A percentile compares a stretch with the other conserved stretches of the same genome.
Evolutionary conservation across 352 stramenopile genomes (phyloP).

Genomic region (Blastocystis sp.): DNA sequence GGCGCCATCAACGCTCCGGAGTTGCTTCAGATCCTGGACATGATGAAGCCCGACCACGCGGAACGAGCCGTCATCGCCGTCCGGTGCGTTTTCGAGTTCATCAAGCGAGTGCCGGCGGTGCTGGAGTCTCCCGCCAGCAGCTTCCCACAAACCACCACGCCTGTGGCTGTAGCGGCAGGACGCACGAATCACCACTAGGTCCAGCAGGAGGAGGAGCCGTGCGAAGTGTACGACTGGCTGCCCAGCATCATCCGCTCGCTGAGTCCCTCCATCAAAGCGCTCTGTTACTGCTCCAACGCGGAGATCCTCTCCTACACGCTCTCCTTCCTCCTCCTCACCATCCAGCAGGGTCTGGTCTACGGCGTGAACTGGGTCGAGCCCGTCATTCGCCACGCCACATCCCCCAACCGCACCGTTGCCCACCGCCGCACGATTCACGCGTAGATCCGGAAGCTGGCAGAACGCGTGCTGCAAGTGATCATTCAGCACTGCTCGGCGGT

Average conservation of each 20-base stretch:
- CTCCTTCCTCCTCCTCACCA: neutral
- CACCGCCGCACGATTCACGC: neutral
- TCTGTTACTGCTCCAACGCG: neutral
- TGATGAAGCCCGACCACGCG: neutral
- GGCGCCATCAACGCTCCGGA: neutral
- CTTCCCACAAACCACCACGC: neutral
- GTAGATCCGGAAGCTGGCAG: slow-evolving; percentile 32
- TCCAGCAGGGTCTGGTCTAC: slow-evolving; percentile 19
- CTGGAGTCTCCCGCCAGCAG: neutral
- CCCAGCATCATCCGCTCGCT: slow-evolving; percentile 26
- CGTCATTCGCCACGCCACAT: neutral
- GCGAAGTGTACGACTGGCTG: slow-evolving; percentile 34
- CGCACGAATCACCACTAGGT: no score
- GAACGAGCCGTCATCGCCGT: neutral
- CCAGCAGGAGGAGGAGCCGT: neutral
- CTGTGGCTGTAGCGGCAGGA: neutral
- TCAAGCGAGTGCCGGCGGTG: neutral
- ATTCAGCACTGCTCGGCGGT: slow-evolving; percentile 6
- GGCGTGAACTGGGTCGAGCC: slow-evolving; percentile 6
- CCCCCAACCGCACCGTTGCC: neutral
- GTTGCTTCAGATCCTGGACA: neutral
- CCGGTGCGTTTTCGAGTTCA: neutral
- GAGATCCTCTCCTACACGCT: neutral
- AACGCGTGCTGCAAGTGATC: neutral
- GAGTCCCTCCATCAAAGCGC: neutral